Evolutionary conservation across 176 grass and related monocot species (phyloP), one percentile per base, ranked within the genome.

Genomic region (Lolium multiflorum): DNA sequence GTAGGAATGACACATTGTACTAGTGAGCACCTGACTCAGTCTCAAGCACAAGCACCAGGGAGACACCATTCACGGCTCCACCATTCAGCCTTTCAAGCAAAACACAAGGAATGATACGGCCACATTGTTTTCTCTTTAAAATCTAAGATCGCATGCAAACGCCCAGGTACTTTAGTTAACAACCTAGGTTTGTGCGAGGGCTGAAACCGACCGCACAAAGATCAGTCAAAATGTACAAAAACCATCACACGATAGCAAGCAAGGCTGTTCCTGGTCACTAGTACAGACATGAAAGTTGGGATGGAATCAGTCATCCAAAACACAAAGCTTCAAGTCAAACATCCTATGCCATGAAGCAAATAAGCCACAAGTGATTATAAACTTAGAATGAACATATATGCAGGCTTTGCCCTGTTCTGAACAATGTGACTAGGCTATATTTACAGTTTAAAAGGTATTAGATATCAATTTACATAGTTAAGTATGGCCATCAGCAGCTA

Each of bases 401-500:
- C 39, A 84, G 22, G 49, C 9, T 16, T 81, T 17, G 39, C 14
- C 43, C 46, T 79, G 22, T 83, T 70, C 24, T 57, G 3, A 87
- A 87, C 73, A 83, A 48, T 73, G 64, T 22, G 16, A 59, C 38
- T 57, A 37, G 14, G 71, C 46, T 63, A 78, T 25, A 87, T 55
- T 82, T 64, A 31, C 72, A 83, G 38, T 28, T 78, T 60, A 14
- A 54, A 55, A 24, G 62, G 21, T 11, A 86, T 44, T 9, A 31
- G 41, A 56, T 14, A 82, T 64, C 44, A 26, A 71, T 67, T 56
- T 50, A 47, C 44, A 71, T n/a, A 71, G 50, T 11, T 71, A 21
- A 83, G 54, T 73, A 64, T 44, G 52, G 62, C 37, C 51, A 51
- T 26, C 4, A 74, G 28, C 13, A 83, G 25, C 22, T 25, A 63